Evolutionary conservation across 2,329 filamentous ascomycete species (phyloP).

Genomic region (Dactylellina cionopaga): DNA sequence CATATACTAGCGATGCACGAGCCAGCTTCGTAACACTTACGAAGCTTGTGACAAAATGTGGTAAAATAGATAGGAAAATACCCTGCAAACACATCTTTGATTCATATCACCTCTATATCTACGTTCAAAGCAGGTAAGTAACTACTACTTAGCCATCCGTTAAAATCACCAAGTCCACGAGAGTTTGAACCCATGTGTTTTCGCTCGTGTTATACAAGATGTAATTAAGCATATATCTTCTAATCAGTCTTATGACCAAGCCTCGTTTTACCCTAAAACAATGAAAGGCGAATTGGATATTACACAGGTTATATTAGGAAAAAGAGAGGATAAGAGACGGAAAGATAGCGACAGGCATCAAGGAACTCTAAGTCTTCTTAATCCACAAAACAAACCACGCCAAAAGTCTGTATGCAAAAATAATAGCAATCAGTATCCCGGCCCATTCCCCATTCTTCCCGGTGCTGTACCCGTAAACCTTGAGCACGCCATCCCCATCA

Average conservation of each 20-base stretch:
- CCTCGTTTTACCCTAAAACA: too few species aligned
- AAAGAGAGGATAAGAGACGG: too few species aligned
- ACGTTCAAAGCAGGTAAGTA: background rate
- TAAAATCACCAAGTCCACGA: too few species aligned
- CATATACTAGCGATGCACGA: background rate
- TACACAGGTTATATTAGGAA: too few species aligned
- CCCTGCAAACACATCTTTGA: background rate
- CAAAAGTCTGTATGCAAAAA: conserved; percentile 75
- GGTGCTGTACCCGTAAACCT: conserved; percentile 74
- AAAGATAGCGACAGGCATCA: too few species aligned
- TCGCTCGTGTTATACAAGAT: too few species aligned
- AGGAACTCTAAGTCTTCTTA: conserved; percentile 57
- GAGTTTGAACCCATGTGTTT: too few species aligned
- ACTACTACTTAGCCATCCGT: too few species aligned
- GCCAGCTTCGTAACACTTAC: background rate
- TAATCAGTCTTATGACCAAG: too few species aligned
- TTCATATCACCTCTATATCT: background rate
- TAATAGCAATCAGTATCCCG: conserved; percentile 80
- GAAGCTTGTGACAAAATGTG: background rate
- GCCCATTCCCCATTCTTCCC: conserved; percentile 74
- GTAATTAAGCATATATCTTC: too few species aligned
- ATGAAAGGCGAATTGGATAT: too few species aligned
- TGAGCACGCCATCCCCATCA: conserved; percentile 74
- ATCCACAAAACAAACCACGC: conserved; percentile 70
- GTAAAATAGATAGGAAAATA: background rate